Conservation (phyloP, 257 asterid genomes). For the Primulina eburnea region DNA sequence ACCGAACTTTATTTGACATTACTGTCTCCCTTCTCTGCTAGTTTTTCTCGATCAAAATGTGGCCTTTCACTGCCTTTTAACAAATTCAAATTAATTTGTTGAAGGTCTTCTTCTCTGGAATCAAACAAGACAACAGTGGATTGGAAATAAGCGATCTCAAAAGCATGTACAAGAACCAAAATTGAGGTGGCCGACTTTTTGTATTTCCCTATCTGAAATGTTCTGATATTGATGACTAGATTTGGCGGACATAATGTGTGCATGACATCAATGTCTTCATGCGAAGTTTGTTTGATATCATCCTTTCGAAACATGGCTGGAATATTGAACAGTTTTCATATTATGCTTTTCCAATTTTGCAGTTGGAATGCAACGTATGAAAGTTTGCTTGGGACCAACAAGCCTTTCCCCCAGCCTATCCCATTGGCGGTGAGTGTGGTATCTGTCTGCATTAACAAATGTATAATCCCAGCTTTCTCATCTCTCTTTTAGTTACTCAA, state of each 20-base stretch:
- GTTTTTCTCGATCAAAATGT: background rate
- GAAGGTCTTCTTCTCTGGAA: constrained; percentile 89
- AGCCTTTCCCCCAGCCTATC: constrained; percentile 75
- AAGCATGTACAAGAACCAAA: constrained; percentile 51
- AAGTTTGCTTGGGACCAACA: constrained; percentile 74
- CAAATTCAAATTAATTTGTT: constrained; percentile 4
- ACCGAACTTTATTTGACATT: background rate
- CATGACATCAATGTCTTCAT: background rate
- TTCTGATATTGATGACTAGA: background rate
- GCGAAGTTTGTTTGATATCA: background rate
- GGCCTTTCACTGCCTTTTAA: constrained; percentile 5
- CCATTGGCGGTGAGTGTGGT: constrained; percentile 70
- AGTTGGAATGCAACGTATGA: constrained; percentile 80
- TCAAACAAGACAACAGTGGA: constrained; percentile 86
- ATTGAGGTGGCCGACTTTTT: constrained; percentile 42
- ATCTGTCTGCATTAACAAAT: background rate
- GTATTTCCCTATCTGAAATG: constrained; percentile 1
- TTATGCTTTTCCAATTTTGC: constrained; percentile 25
- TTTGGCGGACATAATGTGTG: background rate
- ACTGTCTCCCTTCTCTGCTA: background rate
- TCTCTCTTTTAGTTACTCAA: background rate
- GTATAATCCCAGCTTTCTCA: constrained; percentile 11
- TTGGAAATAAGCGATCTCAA: constrained; percentile 57
- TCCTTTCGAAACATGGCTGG: background rate
- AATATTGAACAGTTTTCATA: background rate